These are phyloP conservation scores for Ascocoryne sarcoides DNA, from an alignment of 2,329 filamentous ascomycete genomes.

Conservation along the genomic window DNA sequence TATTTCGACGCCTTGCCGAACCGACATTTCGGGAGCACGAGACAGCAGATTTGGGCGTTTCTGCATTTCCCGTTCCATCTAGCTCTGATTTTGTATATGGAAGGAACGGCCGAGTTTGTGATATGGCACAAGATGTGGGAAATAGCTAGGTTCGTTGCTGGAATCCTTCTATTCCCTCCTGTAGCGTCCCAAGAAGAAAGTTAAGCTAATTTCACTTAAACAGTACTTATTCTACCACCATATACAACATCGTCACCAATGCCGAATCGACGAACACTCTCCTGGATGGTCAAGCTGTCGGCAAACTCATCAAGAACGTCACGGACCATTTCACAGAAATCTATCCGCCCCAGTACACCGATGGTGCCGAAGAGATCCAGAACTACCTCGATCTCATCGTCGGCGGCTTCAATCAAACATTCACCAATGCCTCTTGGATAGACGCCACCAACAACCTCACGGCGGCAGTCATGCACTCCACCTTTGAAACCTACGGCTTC, in stretches of 20 bases:
- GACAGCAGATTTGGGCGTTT: slow-evolving; percentile 32
- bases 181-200: neutral
- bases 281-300: neutral
- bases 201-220: too few species aligned
- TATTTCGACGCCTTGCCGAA: slow-evolving; percentile 20
- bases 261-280: slow-evolving; percentile 2
- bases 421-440: neutral
- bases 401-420: neutral
- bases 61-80: slow-evolving; percentile 50
- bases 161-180: too few species aligned
- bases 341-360: neutral
- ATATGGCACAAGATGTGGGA: slow-evolving; percentile 19
- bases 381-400: neutral
- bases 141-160: slow-evolving; percentile 9
- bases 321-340: neutral
- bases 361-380: neutral
- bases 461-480: neutral
- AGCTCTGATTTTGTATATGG: slow-evolving; percentile 45
- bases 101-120: slow-evolving; percentile 32
- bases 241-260: neutral
- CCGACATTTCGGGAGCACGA: slow-evolving; percentile 14
- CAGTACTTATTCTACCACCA: too few species aligned
- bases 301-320: neutral
- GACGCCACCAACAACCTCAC: neutral
- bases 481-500: slow-evolving; percentile 1